Base-by-base conservation (phyloP, 805 yeast genomes). In the Limtongozyma cylindracea region DNA sequence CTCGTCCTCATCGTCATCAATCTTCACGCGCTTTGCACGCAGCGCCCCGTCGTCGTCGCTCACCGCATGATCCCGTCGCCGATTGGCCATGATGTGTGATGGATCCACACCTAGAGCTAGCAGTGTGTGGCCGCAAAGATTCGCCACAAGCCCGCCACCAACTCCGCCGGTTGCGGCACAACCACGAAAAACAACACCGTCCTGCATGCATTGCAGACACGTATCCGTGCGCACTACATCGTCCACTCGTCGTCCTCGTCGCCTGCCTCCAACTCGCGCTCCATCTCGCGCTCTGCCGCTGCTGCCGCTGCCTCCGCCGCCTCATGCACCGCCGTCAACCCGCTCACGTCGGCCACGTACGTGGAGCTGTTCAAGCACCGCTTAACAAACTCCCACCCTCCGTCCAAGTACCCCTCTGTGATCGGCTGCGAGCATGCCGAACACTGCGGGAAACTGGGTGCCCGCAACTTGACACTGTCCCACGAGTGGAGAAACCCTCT, bases 351-450 rank as follows among this genome's bases (percentile, higher is more conserved):
- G 30, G 80, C 93, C 18, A 91, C 53, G 32, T 62, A 72, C 11
- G 49, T 53, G 1, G 68, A 45, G 29, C 74, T 66, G 27, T 66
- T 52, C 24, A 91, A 47, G 8, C 94, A 84, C 9, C 38, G 37
- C 31, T 53, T 51, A 4, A 88, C 76, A 49, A 84, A 84, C 4
- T 61, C 64, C 96, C 96, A 88, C 0, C 77, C 78, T 1, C 49
- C 41, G 2, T 36, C 29, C 12, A 41, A 27, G 43, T 55, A 78
- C 7, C 48, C 54, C 3, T 51, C 42, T 1, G 74, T 32, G 2
- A 88, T 69, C 0, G 49, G 32, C 1, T 43, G 29, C 1, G 92
- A 74, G 34, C 99, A 88, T 0, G 82, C 98, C 0, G 95, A 70
- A 41, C 99, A 88, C 32, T 61, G 53, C 18, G 55, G 49, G 44